These are phyloP conservation scores for Diaporthe sp. DNA, from an alignment of 2,329 filamentous ascomycete species.

Conservation along the genomic window DNA sequence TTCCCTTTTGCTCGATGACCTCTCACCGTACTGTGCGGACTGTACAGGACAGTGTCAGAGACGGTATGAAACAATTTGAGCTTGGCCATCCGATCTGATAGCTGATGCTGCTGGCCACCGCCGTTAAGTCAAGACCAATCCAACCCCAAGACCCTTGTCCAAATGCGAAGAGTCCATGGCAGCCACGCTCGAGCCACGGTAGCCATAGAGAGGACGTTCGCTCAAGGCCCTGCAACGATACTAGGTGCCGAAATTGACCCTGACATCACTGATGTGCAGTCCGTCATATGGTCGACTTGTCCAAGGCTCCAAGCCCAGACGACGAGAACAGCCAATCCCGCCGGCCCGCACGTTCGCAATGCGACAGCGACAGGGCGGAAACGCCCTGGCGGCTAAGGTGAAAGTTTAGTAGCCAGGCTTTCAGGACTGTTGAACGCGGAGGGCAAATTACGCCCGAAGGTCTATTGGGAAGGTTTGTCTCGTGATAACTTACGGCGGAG, in stretches of 20 bases:
- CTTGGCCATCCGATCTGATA: constrained; percentile 13
- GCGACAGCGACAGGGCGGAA: constrained; percentile 21
- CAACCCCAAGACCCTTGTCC: constrained; percentile 18
- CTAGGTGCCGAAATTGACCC: constrained; percentile 59
- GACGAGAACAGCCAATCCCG: constrained; percentile 12
- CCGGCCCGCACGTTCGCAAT: constrained; percentile 18
- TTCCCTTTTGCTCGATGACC: neutral
- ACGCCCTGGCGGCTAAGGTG: constrained; percentile 35
- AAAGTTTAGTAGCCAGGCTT: constrained; percentile 29
- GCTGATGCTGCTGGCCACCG: constrained; percentile 42
- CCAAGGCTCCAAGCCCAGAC: constrained; percentile 17
- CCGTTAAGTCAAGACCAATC: constrained; percentile 40
- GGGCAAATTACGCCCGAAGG: constrained; percentile 31
- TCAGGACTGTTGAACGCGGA: neutral
- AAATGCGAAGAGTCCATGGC: constrained; percentile 41
- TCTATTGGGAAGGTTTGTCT: constrained; percentile 23
- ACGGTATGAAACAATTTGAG: constrained; percentile 19
- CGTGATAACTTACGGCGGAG: constrained; percentile 32
- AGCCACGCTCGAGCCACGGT: constrained; percentile 43
- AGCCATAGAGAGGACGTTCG: constrained; percentile 51
- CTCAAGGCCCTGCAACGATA: constrained; percentile 59
- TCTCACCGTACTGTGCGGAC: constrained; percentile 28
- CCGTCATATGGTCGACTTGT: constrained; percentile 1
- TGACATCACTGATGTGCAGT: constrained; percentile 18
- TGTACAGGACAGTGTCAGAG: constrained; percentile 18